Conservation (phyloP, 1,284 basidiomycete species). For the Cystobasidiaceae sp. region DNA sequence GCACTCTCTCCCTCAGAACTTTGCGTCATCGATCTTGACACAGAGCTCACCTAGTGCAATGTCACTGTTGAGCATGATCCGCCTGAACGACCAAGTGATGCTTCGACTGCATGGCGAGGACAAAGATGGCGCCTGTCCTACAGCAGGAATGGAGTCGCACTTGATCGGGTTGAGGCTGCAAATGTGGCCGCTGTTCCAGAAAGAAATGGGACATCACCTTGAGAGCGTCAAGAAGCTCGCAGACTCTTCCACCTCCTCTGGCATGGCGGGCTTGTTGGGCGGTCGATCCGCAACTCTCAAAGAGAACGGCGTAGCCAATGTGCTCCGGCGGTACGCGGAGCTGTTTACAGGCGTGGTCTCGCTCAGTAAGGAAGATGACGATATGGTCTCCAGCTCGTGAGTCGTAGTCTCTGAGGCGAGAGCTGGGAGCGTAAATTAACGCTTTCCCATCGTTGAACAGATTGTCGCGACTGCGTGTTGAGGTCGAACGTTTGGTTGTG, state of each 20-base stretch:
- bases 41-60: conserved; percentile 61
- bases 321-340: conserved; percentile 62
- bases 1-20: conserved; percentile 53
- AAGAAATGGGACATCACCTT: conserved; percentile 73
- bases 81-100: conserved; percentile 72
- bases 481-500: conserved; percentile 71
- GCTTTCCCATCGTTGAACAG: conserved; percentile 50
- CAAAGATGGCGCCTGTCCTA: conserved; percentile 20
- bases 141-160: conserved; percentile 59
- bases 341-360: conserved; percentile 74
- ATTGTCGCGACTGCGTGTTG: conserved; percentile 74
- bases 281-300: conserved; percentile 60
- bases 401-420: no score
- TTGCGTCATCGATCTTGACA: conserved; percentile 60
- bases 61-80: conserved; percentile 78
- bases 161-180: conserved; percentile 70
- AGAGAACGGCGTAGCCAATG: conserved; percentile 19
- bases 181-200: conserved; percentile 88
- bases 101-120: conserved; percentile 48
- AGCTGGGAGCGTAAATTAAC: conserved; percentile 15
- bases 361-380: conserved; percentile 77
- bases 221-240: conserved; percentile 74
- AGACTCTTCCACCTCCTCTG: conserved; percentile 59
- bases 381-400: conserved; percentile 89
- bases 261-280: conserved; percentile 54